Conservation (phyloP, 108 stramenopile species). For the Fistulifera pelliculosa region DNA sequence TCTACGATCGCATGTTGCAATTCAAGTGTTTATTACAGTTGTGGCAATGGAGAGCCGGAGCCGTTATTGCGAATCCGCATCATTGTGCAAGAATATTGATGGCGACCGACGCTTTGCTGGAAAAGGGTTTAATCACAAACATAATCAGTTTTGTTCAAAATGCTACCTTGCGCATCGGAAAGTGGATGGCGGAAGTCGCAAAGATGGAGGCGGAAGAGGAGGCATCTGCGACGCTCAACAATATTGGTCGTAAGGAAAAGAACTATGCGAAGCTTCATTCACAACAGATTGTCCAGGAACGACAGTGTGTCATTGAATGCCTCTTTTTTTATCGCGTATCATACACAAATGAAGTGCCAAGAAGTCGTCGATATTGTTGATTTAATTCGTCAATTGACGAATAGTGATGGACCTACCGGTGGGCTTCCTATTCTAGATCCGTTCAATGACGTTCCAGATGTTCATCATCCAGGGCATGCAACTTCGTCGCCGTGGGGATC, state of each 20-base stretch:
- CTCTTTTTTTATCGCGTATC: constrained; percentile 71
- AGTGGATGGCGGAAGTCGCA: constrained; percentile 22
- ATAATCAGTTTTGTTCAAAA: constrained; percentile 49
- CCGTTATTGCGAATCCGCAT: neutral
- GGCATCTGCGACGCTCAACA: no score
- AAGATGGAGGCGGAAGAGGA: neutral
- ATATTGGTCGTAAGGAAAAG: no score
- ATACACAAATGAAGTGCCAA: constrained; percentile 48
- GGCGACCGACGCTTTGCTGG: constrained; percentile 53
- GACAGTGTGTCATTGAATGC: constrained; percentile 57
- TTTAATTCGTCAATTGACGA: constrained; percentile 51
- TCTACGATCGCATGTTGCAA: constrained; percentile 23
- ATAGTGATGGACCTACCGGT: constrained; percentile 17
- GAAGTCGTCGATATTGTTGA: constrained; percentile 59
- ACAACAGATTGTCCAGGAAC: constrained; percentile 39
- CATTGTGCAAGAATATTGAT: constrained; percentile 14
- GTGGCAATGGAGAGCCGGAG: constrained; percentile 23
- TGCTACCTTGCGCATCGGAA: constrained; percentile 23
- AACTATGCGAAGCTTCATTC: constrained; percentile 32
- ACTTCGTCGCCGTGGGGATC: neutral
- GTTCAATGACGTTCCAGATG: constrained; percentile 47
- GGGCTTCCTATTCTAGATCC: constrained; percentile 54
- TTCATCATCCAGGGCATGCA: constrained; percentile 26
- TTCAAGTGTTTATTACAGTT: constrained; percentile 22
- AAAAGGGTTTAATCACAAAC: constrained; percentile 34